Evolutionary conservation across 305 asterid species (phyloP).

Genomic region (Ilex paraguariensis): DNA sequence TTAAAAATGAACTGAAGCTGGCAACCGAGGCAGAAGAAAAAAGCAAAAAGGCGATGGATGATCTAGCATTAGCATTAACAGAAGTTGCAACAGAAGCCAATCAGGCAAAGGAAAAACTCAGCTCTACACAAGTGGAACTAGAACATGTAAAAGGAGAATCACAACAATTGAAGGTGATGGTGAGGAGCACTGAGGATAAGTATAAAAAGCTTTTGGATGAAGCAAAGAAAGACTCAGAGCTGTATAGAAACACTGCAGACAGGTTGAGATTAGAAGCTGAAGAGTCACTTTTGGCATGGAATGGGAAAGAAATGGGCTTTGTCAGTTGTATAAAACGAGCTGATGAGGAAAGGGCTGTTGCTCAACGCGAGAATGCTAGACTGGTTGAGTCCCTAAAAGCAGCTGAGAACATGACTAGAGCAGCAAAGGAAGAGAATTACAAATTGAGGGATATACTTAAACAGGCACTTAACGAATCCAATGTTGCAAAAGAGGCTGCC

Average conservation of each 20-base stretch:
- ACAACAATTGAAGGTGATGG: slow-evolving; percentile 30
- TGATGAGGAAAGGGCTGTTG: slow-evolving; percentile 56
- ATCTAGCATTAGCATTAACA: slow-evolving; percentile 59
- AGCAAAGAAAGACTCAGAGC: slow-evolving; percentile 47
- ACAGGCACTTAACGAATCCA: slow-evolving; percentile 75
- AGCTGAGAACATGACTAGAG: slow-evolving; percentile 41
- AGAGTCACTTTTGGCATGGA: slow-evolving; percentile 81
- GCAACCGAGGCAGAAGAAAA: slow-evolving; percentile 72
- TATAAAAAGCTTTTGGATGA: slow-evolving; percentile 39
- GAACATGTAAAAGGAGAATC: slow-evolving; percentile 38
- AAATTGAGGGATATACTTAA: slow-evolving; percentile 76
- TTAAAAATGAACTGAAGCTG: slow-evolving; percentile 42
- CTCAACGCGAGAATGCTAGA: slow-evolving; percentile 36
- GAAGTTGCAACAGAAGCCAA: slow-evolving; percentile 83
- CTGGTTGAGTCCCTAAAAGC: slow-evolving; percentile 39
- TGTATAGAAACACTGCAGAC: slow-evolving; percentile 43
- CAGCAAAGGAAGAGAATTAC: slow-evolving; percentile 59
- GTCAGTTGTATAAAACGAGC: slow-evolving; percentile 70
- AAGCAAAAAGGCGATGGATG: slow-evolving; percentile 83
- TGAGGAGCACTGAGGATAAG: slow-evolving; percentile 33
- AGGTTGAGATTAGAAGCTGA: slow-evolving; percentile 68
- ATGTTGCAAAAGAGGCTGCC: slow-evolving; percentile 84
- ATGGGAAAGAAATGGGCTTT: slow-evolving; percentile 74
- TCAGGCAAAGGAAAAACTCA: slow-evolving; percentile 51
- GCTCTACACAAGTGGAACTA: slow-evolving; percentile 26